Evolutionary conservation across 805 yeast species (phyloP).

Genomic region (Schizosaccharomyces japonicus): DNA sequence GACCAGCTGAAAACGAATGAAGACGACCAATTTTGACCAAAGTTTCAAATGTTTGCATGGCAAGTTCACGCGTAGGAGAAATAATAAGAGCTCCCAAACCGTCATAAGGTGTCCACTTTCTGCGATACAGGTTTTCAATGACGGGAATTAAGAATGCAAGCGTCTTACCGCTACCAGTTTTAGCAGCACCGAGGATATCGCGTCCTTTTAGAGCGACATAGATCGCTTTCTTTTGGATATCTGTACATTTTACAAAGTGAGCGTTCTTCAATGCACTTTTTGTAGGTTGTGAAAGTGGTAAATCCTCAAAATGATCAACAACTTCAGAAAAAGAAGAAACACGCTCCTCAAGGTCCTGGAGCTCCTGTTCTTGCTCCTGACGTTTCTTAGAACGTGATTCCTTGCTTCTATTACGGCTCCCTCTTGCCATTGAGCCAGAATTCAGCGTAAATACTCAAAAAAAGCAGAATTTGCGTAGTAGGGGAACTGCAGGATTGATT

Average conservation of each 20-base stretch:
- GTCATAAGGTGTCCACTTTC: constrained; percentile 57
- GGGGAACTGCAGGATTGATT: no score
- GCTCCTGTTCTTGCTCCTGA: not conserved
- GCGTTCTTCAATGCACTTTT: constrained; percentile 29
- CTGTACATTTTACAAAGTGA: constrained; percentile 62
- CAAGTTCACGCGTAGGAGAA: constrained; percentile 82
- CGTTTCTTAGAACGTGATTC: constrained; percentile 2
- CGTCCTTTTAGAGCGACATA: constrained; percentile 51
- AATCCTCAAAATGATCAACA: not conserved
- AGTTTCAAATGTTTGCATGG: constrained; percentile 77
- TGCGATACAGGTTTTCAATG: constrained; percentile 25
- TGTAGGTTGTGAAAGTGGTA: constrained; percentile 2
- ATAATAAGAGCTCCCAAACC: constrained; percentile 74
- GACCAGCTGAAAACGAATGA: constrained; percentile 61
- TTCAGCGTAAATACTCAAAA: no score
- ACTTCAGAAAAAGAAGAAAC: not conserved
- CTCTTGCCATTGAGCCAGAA: not conserved
- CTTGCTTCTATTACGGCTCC: not conserved
- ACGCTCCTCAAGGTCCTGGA: not conserved
- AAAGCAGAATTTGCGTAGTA: no score
- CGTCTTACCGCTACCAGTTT: constrained; percentile 80
- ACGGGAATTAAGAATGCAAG: constrained; percentile 67
- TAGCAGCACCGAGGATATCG: constrained; percentile 71
- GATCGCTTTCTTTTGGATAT: constrained; percentile 60
- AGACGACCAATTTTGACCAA: constrained; percentile 55